Conservation (phyloP, 345 rosid species). For the Citrus hindsii region DNA sequence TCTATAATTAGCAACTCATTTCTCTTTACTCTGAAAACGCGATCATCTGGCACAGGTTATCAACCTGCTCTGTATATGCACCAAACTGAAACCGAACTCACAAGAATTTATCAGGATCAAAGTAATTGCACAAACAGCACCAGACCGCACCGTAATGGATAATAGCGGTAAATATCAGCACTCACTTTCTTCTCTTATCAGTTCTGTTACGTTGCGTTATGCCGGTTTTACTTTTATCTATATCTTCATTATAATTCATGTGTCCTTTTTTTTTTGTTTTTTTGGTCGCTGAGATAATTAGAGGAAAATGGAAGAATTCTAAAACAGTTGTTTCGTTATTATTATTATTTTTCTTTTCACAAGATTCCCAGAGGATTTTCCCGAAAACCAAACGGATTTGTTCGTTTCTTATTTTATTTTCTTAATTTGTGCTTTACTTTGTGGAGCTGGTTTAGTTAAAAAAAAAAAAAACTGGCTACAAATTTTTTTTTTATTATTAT, state of each 20-base stretch:
- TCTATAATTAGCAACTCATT: neutral
- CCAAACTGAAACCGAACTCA: neutral
- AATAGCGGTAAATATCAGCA: constrained; percentile 31
- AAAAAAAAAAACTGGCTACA: neutral
- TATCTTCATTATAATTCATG: neutral
- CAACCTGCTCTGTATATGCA: neutral
- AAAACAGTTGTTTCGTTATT: neutral
- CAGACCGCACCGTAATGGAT: constrained; percentile 32
- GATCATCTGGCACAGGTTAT: constrained; percentile 14
- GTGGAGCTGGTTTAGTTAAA: neutral
- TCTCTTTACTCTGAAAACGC: neutral
- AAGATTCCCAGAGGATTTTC: neutral
- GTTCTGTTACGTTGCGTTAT: neutral
- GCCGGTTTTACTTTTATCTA: constrained; percentile 1
- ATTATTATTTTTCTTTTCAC: neutral
- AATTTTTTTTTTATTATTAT: neutral
- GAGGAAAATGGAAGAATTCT: constrained; percentile 2
- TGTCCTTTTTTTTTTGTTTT: neutral
- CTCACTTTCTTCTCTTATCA: neutral
- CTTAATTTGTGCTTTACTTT: neutral
- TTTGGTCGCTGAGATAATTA: constrained; percentile 14
- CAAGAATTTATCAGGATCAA: constrained; percentile 14
- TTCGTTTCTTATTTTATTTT: neutral
- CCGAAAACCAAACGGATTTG: neutral
- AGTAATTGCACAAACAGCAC: neutral